A percentile compares a stretch with the other conserved stretches of the same genome.
phyloP scores from a whole-genome alignment of 352 stramenopile genomes.

The Elongisporangium undulatum region DNA sequence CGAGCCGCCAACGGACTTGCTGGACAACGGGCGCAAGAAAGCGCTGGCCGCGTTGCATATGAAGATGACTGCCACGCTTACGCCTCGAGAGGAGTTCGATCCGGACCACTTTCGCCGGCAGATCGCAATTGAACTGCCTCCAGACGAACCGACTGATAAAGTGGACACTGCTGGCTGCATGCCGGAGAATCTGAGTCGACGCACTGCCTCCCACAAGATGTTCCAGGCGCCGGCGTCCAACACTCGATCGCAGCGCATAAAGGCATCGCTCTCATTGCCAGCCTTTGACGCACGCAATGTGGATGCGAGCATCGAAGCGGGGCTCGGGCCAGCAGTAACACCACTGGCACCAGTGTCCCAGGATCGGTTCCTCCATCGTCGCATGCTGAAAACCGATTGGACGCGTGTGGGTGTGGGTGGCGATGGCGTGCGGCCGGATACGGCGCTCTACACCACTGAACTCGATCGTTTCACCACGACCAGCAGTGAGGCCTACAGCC shows the following conservation, averaged over 20 bases:
- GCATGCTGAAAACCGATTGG: constrained; percentile 68
- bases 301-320: constrained; percentile 2
- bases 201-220: constrained; percentile 29
- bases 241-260: not conserved
- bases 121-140: not conserved
- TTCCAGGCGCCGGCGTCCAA: constrained; percentile 17
- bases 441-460: constrained; percentile 33
- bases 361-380: constrained; percentile 54
- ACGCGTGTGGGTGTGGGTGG: constrained; percentile 67
- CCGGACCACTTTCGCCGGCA: constrained; percentile 18
- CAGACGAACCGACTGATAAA: not conserved
- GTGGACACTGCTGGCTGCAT: constrained; percentile 31
- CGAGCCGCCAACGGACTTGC: constrained; percentile 52
- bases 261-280: not conserved
- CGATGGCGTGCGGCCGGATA: constrained; percentile 40
- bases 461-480: constrained; percentile 61
- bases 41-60: constrained; percentile 47
- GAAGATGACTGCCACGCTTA: constrained; percentile 42
- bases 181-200: constrained; percentile 44
- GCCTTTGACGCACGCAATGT: not conserved
- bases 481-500: constrained; percentile 41
- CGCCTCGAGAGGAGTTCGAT: constrained; percentile 45
- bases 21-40: constrained; percentile 61
- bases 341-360: constrained; percentile 28
- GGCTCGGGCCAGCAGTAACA: constrained; percentile 18